Evolutionary conservation across 2,329 filamentous ascomycete species (phyloP), one percentile per base, ranked within the genome.

Genomic region (Helminthosporium solani): DNA sequence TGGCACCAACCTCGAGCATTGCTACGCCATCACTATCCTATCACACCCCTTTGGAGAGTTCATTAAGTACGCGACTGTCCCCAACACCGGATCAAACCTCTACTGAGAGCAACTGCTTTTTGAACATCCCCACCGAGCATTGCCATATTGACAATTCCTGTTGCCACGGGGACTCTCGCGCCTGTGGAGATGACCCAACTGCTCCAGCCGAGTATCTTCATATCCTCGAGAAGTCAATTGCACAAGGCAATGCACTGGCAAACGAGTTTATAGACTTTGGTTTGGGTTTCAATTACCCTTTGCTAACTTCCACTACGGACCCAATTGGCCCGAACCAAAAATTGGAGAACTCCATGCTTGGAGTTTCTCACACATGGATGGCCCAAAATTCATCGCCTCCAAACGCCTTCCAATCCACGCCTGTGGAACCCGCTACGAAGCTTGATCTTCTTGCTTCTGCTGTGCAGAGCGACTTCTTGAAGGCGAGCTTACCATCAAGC

Each of bases 91-190:
- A 56, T 25, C 38, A 44, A 9, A n/a, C 2, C 3, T 16, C 6
- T 16, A 25, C 7, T n/a, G 12, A 12, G 14, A 18, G 12, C 4
- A 3, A 11, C 19, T 69, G 64, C 46, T 64, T 58, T 46, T 52
- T 67, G 12, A 58, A 64, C 33, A 58, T 66, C 19, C 53, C 60
- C 8, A 56, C 52, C 1, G 66, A 66, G 19, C 65, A 70, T 46
- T 70, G 66, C 53, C 66, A 70, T 42, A 59, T 66, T 21, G 60
- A 65, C 47, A 63, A 67, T 40, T 61, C 64, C 12, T 70, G 66
- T 39, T 70, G 66, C 40, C 66, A 70, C 54, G 63, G 63, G 2
- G 28, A 50, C 8, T 49, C 53, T 30, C 54, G 60, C 46, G 57
- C 57, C 14, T 67, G 64, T 45, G 63, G 59, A 28, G 61, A 67